Percentiles rank a stretch among this genome's conserved stretches.
Conservation (phyloP, 176 grass and related monocot species). For the Cenchrus purpureus region DNA sequence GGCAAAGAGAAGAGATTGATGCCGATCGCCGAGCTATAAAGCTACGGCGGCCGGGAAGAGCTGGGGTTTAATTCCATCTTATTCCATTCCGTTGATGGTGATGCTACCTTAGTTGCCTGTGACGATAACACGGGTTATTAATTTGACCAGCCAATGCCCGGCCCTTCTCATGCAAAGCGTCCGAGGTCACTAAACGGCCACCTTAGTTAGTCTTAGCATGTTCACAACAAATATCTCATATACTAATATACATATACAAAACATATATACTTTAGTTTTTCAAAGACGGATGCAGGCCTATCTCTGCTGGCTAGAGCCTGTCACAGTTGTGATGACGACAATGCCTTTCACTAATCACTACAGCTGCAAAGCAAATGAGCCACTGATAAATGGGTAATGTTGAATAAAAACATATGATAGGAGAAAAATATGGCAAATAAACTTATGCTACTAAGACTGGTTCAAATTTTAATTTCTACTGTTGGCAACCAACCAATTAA, state of each 20-base stretch:
- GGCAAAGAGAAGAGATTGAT: background rate
- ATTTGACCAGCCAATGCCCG: constrained; percentile 45
- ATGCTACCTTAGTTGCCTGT: constrained; percentile 23
- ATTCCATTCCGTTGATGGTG: background rate
- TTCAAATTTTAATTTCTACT: too few relatives aligned
- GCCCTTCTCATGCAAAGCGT: constrained; percentile 40
- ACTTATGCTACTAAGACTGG: background rate
- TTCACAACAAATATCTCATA: constrained; percentile 54
- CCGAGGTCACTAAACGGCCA: constrained; percentile 27
- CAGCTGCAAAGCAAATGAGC: background rate
- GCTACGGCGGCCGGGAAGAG: background rate
- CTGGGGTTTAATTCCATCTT: background rate
- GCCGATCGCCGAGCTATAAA: background rate
- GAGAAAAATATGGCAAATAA: background rate
- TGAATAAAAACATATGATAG: too few relatives aligned
- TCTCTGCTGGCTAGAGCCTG: background rate
- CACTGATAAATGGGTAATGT: background rate
- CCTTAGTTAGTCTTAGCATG: background rate
- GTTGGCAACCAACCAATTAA: too few relatives aligned
- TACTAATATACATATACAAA: background rate
- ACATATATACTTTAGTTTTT: background rate
- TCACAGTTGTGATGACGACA: background rate
- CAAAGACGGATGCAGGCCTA: background rate
- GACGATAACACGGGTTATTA: constrained; percentile 38
- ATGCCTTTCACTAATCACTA: background rate